phyloP scores from a whole-genome alignment of 1,284 basidiomycete species.

The Pascua sp. region DNA sequence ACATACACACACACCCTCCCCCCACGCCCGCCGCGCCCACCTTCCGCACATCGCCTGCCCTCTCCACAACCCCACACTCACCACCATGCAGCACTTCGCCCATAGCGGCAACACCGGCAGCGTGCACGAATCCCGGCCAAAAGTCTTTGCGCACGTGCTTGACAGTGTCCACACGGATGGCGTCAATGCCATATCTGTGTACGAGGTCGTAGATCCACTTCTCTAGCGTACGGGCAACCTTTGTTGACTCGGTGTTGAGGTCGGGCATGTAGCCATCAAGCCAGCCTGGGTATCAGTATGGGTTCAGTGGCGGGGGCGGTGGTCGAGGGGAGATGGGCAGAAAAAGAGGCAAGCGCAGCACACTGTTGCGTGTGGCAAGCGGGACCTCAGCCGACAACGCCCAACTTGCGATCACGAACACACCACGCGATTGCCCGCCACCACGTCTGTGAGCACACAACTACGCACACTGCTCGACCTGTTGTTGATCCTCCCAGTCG shows the following conservation, averaged over 20 bases:
- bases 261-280: constrained; percentile 50
- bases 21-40: no score
- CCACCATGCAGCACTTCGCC: constrained; percentile 53
- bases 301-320: neutral
- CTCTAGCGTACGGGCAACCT: constrained; percentile 46
- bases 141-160: constrained; percentile 55
- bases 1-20: no score
- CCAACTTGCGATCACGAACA: no score
- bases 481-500: constrained; percentile 49
- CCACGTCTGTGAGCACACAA: neutral
- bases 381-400: no score
- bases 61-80: constrained; percentile 12
- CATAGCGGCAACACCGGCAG: constrained; percentile 51
- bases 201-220: constrained; percentile 52
- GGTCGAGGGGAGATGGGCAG: no score
- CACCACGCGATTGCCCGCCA: no score
- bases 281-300: constrained; percentile 37
- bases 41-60: neutral
- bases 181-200: constrained; percentile 49
- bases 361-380: no score
- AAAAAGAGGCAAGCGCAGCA: no score
- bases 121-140: constrained; percentile 51
- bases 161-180: constrained; percentile 52
- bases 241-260: constrained; percentile 52
- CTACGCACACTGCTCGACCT: constrained; percentile 51